phyloP scores from a whole-genome alignment of 805 yeast species.

The Novakomyces olei region DNA sequence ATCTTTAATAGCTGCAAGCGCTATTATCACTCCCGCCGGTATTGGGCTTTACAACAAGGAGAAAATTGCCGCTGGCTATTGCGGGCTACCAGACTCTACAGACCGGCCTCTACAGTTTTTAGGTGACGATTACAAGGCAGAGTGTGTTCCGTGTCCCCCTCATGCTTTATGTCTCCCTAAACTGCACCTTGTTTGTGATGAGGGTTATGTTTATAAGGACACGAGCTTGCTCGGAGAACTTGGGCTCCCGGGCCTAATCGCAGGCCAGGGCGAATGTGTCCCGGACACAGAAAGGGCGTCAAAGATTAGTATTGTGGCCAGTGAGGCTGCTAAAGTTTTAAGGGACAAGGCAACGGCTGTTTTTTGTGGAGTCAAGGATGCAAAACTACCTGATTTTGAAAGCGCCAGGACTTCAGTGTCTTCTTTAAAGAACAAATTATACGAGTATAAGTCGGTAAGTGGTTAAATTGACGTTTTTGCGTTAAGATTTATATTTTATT shows the following conservation, averaged over 20 bases:
- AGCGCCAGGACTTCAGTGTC: too few species aligned
- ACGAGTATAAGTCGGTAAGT: conserved; percentile 8
- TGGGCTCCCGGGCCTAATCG: conserved; percentile 31
- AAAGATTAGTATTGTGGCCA: conserved; percentile 38
- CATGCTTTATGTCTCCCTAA: conserved; percentile 51
- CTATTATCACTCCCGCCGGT: too few species aligned
- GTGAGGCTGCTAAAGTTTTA: conserved; percentile 41
- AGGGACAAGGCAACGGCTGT: conserved; percentile 46
- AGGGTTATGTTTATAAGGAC: conserved; percentile 35
- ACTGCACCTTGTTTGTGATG: conserved; percentile 42
- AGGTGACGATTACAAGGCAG: too few species aligned
- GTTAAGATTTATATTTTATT: too few species aligned
- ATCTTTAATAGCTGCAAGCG: too few species aligned
- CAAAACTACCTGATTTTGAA: too few species aligned
- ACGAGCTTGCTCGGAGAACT: conserved; percentile 33
- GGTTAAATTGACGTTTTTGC: too few species aligned
- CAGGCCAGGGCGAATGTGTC: conserved; percentile 41
- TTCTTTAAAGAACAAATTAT: conserved; percentile 3
- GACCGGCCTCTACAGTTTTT: too few species aligned
- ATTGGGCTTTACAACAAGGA: too few species aligned
- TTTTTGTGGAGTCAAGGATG: conserved; percentile 31
- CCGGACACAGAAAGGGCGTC: conserved; percentile 52
- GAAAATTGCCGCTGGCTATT: too few species aligned
- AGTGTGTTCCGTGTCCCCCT: conserved; percentile 55
- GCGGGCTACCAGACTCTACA: too few species aligned